Conservation (phyloP, 768 basidiomycete genomes). For the Mycena latifolia region DNA sequence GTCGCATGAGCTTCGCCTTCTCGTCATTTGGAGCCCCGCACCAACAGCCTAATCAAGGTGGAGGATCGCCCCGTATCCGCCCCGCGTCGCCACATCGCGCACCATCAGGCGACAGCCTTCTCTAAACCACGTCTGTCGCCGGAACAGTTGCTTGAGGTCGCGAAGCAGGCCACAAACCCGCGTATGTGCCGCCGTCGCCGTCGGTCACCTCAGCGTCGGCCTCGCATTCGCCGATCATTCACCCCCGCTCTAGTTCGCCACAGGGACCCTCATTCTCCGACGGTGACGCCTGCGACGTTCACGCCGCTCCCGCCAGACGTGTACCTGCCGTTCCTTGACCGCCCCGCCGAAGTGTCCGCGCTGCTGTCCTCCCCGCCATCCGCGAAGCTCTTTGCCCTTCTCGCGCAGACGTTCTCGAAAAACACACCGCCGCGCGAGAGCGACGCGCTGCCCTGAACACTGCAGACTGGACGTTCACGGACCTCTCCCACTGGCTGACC, state of each 20-base stretch:
- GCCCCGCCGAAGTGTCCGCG: constrained; percentile 78
- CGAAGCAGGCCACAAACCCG: constrained; percentile 68
- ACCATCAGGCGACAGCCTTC: constrained; percentile 46
- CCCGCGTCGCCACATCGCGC: constrained; percentile 61
- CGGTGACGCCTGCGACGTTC: constrained; percentile 67
- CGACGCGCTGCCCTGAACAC: constrained; percentile 65
- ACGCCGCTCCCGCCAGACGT: constrained; percentile 82
- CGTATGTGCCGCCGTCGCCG: constrained; percentile 35
- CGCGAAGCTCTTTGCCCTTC: constrained; percentile 76
- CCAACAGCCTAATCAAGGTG: constrained; percentile 47
- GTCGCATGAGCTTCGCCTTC: constrained; percentile 73
- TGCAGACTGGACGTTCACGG: constrained; percentile 76
- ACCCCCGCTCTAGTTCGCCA: constrained; percentile 31
- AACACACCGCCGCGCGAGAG: constrained; percentile 36
- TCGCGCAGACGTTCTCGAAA: constrained; percentile 76
- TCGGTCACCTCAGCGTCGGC: constrained; percentile 31
- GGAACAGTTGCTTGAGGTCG: constrained; percentile 82
- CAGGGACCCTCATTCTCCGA: constrained; percentile 17
- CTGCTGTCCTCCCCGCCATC: constrained; percentile 77
- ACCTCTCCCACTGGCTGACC: constrained; percentile 79
- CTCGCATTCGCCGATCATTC: constrained; percentile 39
- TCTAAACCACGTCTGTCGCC: constrained; percentile 70
- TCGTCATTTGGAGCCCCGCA: constrained; percentile 63
- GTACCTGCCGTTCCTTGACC: constrained; percentile 89
- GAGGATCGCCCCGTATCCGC: constrained; percentile 58